Conservation (phyloP, 345 rosid species). For the Eucalyptus dawsonii region DNA sequence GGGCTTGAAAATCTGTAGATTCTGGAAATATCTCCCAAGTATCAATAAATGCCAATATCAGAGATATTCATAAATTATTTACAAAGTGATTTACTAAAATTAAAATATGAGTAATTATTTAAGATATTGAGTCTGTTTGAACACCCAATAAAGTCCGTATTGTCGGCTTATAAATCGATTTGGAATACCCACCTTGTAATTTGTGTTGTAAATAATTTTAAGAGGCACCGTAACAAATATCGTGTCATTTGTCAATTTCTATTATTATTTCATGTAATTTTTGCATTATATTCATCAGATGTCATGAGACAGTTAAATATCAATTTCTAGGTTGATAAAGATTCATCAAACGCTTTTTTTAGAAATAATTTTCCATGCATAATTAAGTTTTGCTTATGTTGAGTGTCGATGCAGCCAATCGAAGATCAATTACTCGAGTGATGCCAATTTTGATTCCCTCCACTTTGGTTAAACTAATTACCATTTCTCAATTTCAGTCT, state of each 20-base stretch:
- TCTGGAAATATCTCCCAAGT: neutral
- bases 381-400: neutral
- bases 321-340: neutral
- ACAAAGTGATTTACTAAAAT: neutral
- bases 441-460: neutral
- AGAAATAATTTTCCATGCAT: neutral
- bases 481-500: neutral
- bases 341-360: accelerated
- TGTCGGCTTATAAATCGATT: neutral
- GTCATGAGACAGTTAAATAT: neutral
- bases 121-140: neutral
- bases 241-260: neutral
- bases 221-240: neutral
- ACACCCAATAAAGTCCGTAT: neutral
- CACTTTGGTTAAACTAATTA: neutral
- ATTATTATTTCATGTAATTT: neutral
- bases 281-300: neutral
- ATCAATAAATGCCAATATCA: neutral
- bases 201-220: neutral
- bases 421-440: neutral
- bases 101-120: neutral
- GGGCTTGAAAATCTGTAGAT: neutral
- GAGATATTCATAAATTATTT: neutral
- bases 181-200: neutral
- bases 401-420: neutral